Evolutionary conservation across 1,284 basidiomycete genomes (phyloP), one percentile per base, ranked within the genome.

Genomic region (Leccinum fallax): DNA sequence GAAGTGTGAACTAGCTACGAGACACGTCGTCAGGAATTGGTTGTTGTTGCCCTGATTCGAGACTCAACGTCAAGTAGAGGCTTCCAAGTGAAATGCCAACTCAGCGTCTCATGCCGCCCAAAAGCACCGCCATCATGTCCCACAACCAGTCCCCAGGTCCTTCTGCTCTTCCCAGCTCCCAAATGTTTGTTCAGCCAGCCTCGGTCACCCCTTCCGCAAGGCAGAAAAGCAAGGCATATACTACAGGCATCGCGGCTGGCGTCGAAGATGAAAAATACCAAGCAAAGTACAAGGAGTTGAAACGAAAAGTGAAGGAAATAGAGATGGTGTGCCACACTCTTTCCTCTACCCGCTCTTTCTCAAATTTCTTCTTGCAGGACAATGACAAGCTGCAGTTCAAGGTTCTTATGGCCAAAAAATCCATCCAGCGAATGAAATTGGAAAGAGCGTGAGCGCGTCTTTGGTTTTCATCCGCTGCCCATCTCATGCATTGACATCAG

Each of bases 201-300:
- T 67, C 72, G 48, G 65, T 66, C 40, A 21, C 71, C 60, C 63
- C 78, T 63, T 71, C 78, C 16, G 67, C 75, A 59, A 80, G 80
- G 62, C 81, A 82, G 75, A 88, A 84, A 76, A 79, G 77, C 62
- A 86, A 81, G 67, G 73, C 78, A 34, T 81, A 81, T 63, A 70
- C 83, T 24, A 78, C 85, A 48, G 88, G 88, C 63, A 89, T 92
- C 65, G 84, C 89, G 52, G 89, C 89, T 38, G 88, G 89, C 69
- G 89, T 88, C 56, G 93, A 96, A 74, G 94, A 95, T 72, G 85
- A 85, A 72, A 95, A 94, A 78, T 96, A 96, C 75, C 87, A 92
- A 63, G 83, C 84, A 71, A 96, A 96, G 78, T 95, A 95, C 81
- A 93, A 88, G 76, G 93, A 96, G 64, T 81, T 96, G 67, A 95